Base-by-base conservation (phyloP, 257 asterid genomes). In the Nicotiana attenuata region DNA sequence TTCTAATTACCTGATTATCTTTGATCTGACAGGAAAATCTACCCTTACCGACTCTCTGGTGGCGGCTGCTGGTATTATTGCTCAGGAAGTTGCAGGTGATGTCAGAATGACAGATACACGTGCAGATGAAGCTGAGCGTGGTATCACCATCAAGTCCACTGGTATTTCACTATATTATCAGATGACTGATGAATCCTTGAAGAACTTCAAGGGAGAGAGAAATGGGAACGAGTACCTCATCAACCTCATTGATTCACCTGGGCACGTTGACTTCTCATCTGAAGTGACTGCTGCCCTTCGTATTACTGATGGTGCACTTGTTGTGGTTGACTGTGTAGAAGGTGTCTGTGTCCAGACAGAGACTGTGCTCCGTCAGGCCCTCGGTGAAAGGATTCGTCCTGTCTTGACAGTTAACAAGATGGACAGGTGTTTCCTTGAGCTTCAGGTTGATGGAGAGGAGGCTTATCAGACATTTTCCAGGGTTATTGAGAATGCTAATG, bases 231-330 rank as follows among this genome's bases (percentile, higher is more conserved):
- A 88, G 85, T 88, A 88, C 84, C 87, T 88, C 67, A 88, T 86
- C 67, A 88, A 88, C 76, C 89, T 88, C 65, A 85, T 85, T 2
- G 90, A 88, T 86, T 88, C 90, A 63, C 89, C 89, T 47, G 90
- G 89, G 29, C 90, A 88, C 41, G 90, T 88, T 16, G 90, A 88
- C 83, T 88, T 88, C 78, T 88, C 90, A 16, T 88, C 89, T 55
- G 90, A 88, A 82, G 90, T 88, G 73, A 88, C 89, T 3, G 89
- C 90, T 84, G 90, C 90, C 8, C 90, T 88, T 41, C 89, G 90
- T 85, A 88, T 88, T 69, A 86, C 90, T 82, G 90, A 88, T 69
- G 90, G 89, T 76, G 90, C 90, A 0, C 83, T 88, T 38, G 90
- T 88, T 5, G 90, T 88, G 66, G 89, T 88, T 31, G 90, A 87